Evolutionary conservation across 2,329 filamentous ascomycete species (phyloP), one percentile per base, ranked within the genome.

Genomic region (Fusarium anthophilum): DNA sequence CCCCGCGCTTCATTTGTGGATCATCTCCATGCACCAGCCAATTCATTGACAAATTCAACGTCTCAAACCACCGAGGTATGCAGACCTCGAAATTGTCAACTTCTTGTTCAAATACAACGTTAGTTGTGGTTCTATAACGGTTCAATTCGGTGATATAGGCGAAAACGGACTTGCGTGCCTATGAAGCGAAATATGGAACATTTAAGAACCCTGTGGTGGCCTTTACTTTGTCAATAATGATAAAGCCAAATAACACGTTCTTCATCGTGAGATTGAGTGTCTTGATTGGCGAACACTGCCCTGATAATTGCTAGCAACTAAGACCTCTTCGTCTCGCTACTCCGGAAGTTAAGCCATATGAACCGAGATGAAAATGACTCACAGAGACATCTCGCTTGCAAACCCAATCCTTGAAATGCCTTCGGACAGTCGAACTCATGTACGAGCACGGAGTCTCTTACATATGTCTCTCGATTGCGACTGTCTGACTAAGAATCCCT

Each of bases 1-100:
- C 47, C 53, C 30, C 24, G 44, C 37, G 45, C 24, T 41, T 59
- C 30, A 41, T 43, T 41, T 64, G 69, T 72, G 64, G 64, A 72
- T 69, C 58, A 28, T 28, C 22, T 51, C 38, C 53, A 64, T 58
- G 62, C 41, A 61, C 45, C 28, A 45, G 32, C 55, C 43, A 39
- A 57, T 69, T 45, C n/a, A 51, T 35, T 35, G 48, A 35, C 30
- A 50, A 50, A n/a, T 30, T 60, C 55, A 45, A 50, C n/a, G 39
- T 55, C 44, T 55, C 41, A 56, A 63, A 37, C 26, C 24, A 35
- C 32, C 15, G 15, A 35, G 32, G 32, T 35, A 45, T 28, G 10
- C 39, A 28, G 50, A 32, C 30, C 30, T 24, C 66, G 26, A 43
- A 44, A 24, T 26, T 24, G 28, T 28, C 50, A 43, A 22, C 17